Evolutionary conservation across 257 asterid genomes (phyloP).

Genomic region (Apocynum venetum): DNA sequence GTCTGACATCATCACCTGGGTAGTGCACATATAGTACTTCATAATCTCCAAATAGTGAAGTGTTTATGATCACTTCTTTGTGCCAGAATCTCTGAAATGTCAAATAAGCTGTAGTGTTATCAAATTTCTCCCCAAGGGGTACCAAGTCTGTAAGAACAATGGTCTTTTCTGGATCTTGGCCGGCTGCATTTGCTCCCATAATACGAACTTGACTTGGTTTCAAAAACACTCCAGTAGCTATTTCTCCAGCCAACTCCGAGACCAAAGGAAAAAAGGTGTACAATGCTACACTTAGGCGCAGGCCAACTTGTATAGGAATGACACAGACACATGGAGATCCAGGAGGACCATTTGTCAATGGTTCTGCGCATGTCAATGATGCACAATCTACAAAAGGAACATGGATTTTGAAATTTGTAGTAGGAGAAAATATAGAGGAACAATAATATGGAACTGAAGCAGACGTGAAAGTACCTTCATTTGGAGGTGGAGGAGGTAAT

Average conservation of each 20-base stretch:
- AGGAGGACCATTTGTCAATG: conserved; percentile 67
- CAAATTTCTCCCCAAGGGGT: conserved; percentile 69
- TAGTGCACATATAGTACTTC: conserved; percentile 79
- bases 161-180: conserved; percentile 71
- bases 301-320: conserved; percentile 78
- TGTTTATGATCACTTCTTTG: conserved; percentile 55
- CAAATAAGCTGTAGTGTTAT: conserved; percentile 54
- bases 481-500: conserved; percentile 92
- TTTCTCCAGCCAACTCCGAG: conserved; percentile 75
- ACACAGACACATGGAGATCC: conserved; percentile 78
- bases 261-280: conserved; percentile 89
- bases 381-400: conserved; percentile 54
- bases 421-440: conserved; percentile 2
- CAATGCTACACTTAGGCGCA: conserved; percentile 58
- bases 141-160: conserved; percentile 71
- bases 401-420: conserved; percentile 6
- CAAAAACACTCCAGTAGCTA: conserved; percentile 72
- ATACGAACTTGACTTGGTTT: conserved; percentile 87
- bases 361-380: conserved; percentile 67
- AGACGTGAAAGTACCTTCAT: conserved; percentile 46
- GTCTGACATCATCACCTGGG: conserved; percentile 56
- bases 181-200: conserved; percentile 90
- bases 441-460: neutral
- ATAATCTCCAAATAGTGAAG: conserved; percentile 67
- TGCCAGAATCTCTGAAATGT: conserved; percentile 76